Base-by-base conservation (phyloP, 345 rosid species). In the Sonneratia alba region DNA sequence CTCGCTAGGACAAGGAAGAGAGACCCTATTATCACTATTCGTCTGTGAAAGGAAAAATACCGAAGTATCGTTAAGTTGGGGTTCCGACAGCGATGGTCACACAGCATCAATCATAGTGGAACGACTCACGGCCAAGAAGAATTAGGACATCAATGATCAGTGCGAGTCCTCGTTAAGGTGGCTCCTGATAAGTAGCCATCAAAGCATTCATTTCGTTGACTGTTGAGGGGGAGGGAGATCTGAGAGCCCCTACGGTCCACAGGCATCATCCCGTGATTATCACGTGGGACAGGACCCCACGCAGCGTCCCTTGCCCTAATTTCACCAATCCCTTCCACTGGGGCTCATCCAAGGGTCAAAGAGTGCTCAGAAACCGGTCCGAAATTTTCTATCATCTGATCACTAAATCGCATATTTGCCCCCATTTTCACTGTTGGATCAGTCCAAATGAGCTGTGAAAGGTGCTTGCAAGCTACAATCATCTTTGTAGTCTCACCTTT, bases 201-300 rank as follows among this genome's bases (percentile, higher is more conserved):
- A 32, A 9, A 62, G 66, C 66, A 62, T 62, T 62, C 18, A 32
- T 62, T 62, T 47, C 38, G 6, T 62, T 32, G 66, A 62, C 66
- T 62, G 13, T 62, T 27, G 12, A 27, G 13, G 32, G 18, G 32
- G 38, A 9, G 18, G 32, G 38, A 9, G 51, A 47, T 47, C 51
- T 47, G 3, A 62, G n/a, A 72, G 69, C 32, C 66, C 57, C 69
- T 36, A 61, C 74, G 73, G 5, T 27, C 32, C 45, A 65, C 73
- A 77, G 73, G 76, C 79, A 78, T 3, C 67, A 42, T 68, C 75
- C 79, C 74, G 76, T 82, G 87, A 83, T 72, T 51, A 72, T 76
- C 85, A 80, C 72, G 82, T 83, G 86, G 78, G 51, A 36, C 70
- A 68, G 85, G 88, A 78, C 91, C 90, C 85, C 45, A 42, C 45